Percentiles rank a stretch among this genome's conserved stretches.
These are phyloP conservation scores for Nannochloris sp. DNA, from an alignment of 139 green algal genomes.

Conservation along the genomic window DNA sequence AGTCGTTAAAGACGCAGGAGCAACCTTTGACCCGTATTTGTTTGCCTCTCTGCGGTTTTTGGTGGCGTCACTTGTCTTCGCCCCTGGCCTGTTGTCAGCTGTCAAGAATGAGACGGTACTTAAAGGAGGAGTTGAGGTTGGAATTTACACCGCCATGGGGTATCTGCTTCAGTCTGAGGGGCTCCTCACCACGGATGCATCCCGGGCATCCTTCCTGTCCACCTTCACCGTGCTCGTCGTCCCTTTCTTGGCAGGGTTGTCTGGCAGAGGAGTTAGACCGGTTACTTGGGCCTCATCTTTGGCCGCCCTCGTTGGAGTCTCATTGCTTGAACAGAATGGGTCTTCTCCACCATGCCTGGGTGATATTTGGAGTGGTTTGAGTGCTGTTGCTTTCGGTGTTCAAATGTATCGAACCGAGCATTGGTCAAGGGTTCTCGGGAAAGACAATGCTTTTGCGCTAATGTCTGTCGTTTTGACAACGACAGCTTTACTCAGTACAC, in stretches of 20 bases:
- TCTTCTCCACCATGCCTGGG: slow-evolving; percentile 33
- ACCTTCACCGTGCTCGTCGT: slow-evolving; percentile 79
- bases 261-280: slow-evolving; percentile 41
- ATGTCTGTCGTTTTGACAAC: slow-evolving; percentile 38
- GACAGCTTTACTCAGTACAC: slow-evolving; percentile 17
- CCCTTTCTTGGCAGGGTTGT: slow-evolving; percentile 58
- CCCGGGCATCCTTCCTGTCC: slow-evolving; percentile 56
- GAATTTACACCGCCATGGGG: slow-evolving; percentile 28
- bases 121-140: slow-evolving; percentile 31
- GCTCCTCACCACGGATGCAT: slow-evolving; percentile 57
- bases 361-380: slow-evolving; percentile 54
- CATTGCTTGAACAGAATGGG: slow-evolving; percentile 49
- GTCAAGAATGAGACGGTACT: slow-evolving; percentile 8
- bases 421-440: slow-evolving; percentile 21
- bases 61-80: slow-evolving; percentile 31
- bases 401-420: slow-evolving; percentile 56
- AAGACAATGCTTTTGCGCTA: slow-evolving; percentile 21
- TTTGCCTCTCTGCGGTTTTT: slow-evolving; percentile 31
- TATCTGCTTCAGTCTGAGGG: slow-evolving; percentile 52
- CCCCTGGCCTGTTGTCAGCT: slow-evolving; percentile 22
- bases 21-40: slow-evolving; percentile 18
- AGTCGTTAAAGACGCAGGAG: slow-evolving; percentile 25
- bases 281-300: slow-evolving; percentile 48
- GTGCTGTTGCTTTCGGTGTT: slow-evolving; percentile 62
- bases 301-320: slow-evolving; percentile 51